Evolutionary conservation across 768 basidiomycete species (phyloP), one percentile per base, ranked within the genome.

Genomic region (Podaxis mareebaensis): DNA sequence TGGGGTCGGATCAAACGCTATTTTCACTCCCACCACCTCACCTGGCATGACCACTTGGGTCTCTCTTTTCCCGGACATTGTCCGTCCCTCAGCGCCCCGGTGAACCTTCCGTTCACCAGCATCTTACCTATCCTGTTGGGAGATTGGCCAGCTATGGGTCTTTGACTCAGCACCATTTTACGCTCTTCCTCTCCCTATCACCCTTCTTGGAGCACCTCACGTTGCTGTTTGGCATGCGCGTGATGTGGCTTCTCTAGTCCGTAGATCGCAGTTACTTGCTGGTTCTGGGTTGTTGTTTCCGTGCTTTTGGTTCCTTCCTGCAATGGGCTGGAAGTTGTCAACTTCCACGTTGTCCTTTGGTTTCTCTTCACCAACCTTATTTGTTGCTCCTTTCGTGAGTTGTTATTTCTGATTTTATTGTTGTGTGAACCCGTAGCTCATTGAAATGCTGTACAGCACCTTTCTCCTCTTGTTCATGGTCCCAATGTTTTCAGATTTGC

Each of bases 181-280:
- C 15, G 28, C 46, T 59, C 48, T 26, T 22, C 38, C 54, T 56
- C 20, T 56, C 54, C 54, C 4, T 22, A n/a, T 36, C 33, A 13
- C 26, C 57, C 24, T 51, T 44, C 57, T 59, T 49, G 58, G 46
- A 49, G 30, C 51, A 24, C 58, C 17, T 49, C 58, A n/a, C 30
- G 58, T 59, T 51, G 10, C 53, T 4, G 28, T 30, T 53, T 3
- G 44, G 44, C 44, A 17, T 46, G 44, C 44, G 44, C 44, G 44
- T n/a, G 40, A n/a, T 40, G 36, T n/a, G 36, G n/a, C 39, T 56
- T 56, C 22, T 6, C 30, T 22, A 10, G 24, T 56, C 39, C 26
- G 20, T 46, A 20, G 39, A 56, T 38, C 38, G 38, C 54, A 10
- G 38, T 39, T 17, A 10, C 38, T 40, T 11, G 38, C 38, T 12